Conservation (phyloP, 495 filamentous ascomycete genomes). For the Penicillium macrosclerotiorum region DNA sequence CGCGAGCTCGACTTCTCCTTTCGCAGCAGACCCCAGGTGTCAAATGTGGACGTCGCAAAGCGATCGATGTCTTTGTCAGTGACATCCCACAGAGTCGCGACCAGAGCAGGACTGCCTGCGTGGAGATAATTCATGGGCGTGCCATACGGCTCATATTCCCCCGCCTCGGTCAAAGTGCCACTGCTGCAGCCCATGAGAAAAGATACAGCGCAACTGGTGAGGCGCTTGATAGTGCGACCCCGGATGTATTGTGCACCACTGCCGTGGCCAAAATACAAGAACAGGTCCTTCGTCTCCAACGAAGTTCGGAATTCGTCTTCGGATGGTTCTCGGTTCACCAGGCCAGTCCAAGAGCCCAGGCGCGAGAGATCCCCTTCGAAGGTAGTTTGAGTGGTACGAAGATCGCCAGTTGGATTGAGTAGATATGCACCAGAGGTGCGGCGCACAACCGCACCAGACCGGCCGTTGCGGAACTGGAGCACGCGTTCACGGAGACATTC, state of each 20-base stretch:
- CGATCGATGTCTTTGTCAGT: slow-evolving; percentile 96
- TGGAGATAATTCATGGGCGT: slow-evolving; percentile 89
- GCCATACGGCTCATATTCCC: slow-evolving; percentile 85
- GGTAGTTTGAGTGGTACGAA: slow-evolving; percentile 71
- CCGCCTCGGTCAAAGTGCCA: slow-evolving; percentile 71
- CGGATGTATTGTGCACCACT: slow-evolving; percentile 93
- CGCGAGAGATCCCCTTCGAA: slow-evolving; percentile 61
- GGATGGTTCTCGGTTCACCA: slow-evolving; percentile 64
- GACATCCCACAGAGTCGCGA: slow-evolving; percentile 95
- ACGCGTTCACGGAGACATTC: slow-evolving; percentile 72
- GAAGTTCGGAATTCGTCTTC: slow-evolving; percentile 71
- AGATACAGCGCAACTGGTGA: slow-evolving; percentile 74
- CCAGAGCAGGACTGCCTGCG: slow-evolving; percentile 76
- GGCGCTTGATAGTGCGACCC: slow-evolving; percentile 68
- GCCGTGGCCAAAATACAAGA: slow-evolving; percentile 95
- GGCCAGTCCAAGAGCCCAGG: slow-evolving; percentile 60
- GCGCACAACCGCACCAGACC: slow-evolving; percentile 26
- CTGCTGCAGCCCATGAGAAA: slow-evolving; percentile 92
- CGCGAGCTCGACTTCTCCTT: slow-evolving; percentile 19
- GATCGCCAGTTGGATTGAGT: slow-evolving; percentile 81
- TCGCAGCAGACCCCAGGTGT: slow-evolving; percentile 84
- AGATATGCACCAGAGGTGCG: slow-evolving; percentile 71
- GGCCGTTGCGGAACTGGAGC: slow-evolving; percentile 44
- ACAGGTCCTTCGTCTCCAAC: slow-evolving; percentile 60
- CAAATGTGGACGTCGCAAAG: slow-evolving; percentile 71